Evolutionary conservation across 345 rosid species (phyloP).

Genomic region (Trapa bicornis): DNA sequence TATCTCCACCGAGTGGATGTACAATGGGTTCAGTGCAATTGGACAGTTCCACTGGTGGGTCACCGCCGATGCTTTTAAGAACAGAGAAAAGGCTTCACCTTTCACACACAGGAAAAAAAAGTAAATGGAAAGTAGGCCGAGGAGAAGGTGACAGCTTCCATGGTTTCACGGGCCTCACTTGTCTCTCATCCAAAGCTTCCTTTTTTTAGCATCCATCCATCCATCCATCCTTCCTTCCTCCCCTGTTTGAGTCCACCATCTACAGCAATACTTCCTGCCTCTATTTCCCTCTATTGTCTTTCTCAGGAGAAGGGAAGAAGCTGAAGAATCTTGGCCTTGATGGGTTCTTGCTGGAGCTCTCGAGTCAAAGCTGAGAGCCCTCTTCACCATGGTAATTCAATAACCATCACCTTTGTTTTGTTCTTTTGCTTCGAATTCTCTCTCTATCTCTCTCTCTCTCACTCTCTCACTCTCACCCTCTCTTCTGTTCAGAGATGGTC

Average conservation of each 20-base stretch:
- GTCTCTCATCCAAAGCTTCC: not conserved
- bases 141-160: not conserved
- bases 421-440: too few relatives aligned
- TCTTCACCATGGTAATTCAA: constrained; percentile 26
- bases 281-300: not conserved
- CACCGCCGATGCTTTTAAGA: too few relatives aligned
- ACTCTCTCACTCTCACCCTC: too few relatives aligned
- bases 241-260: not conserved
- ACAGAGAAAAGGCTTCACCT: not conserved
- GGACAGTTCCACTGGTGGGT: too few relatives aligned
- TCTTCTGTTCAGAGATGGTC: too few relatives aligned
- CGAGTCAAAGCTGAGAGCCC: constrained; percentile 40
- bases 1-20: too few relatives aligned
- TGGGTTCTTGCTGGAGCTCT: constrained; percentile 76
- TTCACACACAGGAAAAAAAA: not conserved
- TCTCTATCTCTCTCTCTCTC: too few relatives aligned
- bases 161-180: constrained; percentile 1
- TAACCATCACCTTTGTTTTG: not conserved
- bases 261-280: not conserved
- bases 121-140: not conserved
- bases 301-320: not conserved
- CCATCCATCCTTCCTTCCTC: not conserved
- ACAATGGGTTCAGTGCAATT: too few relatives aligned
- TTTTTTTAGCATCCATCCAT: not conserved
- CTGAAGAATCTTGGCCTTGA: constrained; percentile 4